Conservation (phyloP, 2,329 filamentous ascomycete species). For the Coniochaeta sp. region DNA sequence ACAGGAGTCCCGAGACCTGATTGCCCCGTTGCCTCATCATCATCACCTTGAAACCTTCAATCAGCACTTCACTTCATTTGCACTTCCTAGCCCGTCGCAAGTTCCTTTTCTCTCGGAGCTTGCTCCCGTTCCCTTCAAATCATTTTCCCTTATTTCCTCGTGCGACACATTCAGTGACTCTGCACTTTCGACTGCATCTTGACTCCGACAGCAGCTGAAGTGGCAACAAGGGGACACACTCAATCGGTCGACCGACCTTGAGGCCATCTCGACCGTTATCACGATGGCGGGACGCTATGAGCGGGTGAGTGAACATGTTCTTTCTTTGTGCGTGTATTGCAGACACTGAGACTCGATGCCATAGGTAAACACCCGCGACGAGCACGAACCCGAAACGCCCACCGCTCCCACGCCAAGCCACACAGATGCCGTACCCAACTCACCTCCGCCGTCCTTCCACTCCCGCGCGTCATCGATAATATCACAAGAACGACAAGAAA, state of each 20-base stretch:
- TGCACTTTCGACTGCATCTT: not conserved
- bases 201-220: not conserved
- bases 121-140: conserved; percentile 2
- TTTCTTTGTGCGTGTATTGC: not conserved
- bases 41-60: conserved; percentile 7
- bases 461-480: conserved; percentile 68
- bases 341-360: not conserved
- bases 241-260: conserved; percentile 6
- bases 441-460: conserved; percentile 77
- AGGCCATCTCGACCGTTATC: not conserved
- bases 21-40: not conserved
- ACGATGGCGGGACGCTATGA: conserved; percentile 50
- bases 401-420: conserved; percentile 23
- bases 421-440: conserved; percentile 40
- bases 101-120: not conserved
- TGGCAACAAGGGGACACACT: not conserved
- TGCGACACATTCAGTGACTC: not conserved
- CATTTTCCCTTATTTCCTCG: not conserved
- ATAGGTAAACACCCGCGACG: conserved; percentile 53
- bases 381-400: conserved; percentile 37
- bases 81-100: not conserved
- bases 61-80: conserved; percentile 5
- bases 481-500: conserved; percentile 33
- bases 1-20: not conserved
- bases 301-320: conserved; percentile 36